Conservation (phyloP, 176 grass and related monocot species). For the Musa beccarii region DNA sequence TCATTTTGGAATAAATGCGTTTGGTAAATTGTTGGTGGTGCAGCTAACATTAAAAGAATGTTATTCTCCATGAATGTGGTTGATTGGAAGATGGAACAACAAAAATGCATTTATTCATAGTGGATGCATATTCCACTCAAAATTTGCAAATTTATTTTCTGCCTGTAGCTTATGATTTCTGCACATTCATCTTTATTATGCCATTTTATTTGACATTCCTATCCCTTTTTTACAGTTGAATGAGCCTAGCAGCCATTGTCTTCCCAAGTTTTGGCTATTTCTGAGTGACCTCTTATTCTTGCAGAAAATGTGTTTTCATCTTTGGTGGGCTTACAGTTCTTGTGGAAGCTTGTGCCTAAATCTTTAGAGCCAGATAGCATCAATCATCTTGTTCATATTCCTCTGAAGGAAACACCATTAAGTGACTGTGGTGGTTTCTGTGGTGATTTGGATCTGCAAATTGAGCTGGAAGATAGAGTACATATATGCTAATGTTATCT, state of each 20-base stretch:
- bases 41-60: not conserved
- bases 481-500: conserved; percentile 10
- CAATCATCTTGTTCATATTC: conserved; percentile 80
- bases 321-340: conserved; percentile 77
- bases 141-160: not conserved
- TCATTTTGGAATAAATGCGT: no score
- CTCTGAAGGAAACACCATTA: conserved; percentile 85
- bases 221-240: not conserved
- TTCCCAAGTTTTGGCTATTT: conserved; percentile 12
- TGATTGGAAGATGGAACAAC: not conserved
- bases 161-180: not conserved
- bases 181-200: not conserved
- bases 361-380: conserved; percentile 35
- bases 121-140: not conserved
- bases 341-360: conserved; percentile 69
- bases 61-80: not conserved
- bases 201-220: not conserved
- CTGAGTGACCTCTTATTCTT: conserved; percentile 23
- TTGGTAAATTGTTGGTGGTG: no score
- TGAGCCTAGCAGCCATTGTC: not conserved
- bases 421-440: conserved; percentile 89
- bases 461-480: conserved; percentile 90
- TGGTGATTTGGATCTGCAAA: conserved; percentile 69
- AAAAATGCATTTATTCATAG: not conserved
- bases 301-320: conserved; percentile 90